phyloP scores from a whole-genome alignment of 257 asterid species.

The Mentha longifolia region DNA sequence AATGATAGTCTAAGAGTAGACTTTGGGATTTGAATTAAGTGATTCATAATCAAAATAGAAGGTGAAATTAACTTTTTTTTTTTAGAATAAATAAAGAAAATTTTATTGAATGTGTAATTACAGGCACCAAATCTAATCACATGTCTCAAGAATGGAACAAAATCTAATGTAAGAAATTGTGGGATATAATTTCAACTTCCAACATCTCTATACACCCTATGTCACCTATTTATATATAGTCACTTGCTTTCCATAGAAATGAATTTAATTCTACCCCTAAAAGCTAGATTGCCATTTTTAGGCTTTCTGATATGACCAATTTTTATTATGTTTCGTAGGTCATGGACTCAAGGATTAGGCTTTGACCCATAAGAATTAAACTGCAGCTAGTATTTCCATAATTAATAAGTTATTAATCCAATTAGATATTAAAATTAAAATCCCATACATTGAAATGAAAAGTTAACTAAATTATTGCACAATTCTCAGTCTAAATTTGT shows the following conservation, averaged over 20 bases:
- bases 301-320: background rate
- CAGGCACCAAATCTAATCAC: conserved; percentile 21
- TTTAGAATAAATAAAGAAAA: too few species aligned
- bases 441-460: too few species aligned
- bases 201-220: background rate
- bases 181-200: conserved; percentile 10
- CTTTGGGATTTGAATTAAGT: too few species aligned
- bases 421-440: too few species aligned
- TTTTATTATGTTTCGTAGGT: background rate
- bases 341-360: background rate
- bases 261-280: conserved; percentile 5
- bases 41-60: too few species aligned
- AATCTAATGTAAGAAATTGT: conserved; percentile 18
- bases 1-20: too few species aligned
- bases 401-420: background rate
- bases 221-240: background rate
- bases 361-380: background rate
- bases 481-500: too few species aligned
- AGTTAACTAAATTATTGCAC: too few species aligned
- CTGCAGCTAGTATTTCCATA: background rate
- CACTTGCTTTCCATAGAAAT: conserved; percentile 4
- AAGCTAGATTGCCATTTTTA: conserved; percentile 17
- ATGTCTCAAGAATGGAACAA: conserved; percentile 15
- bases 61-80: too few species aligned
- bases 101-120: too few species aligned